Conservation (phyloP, 768 basidiomycete species). For the Leccinum aurantiacum region DNA sequence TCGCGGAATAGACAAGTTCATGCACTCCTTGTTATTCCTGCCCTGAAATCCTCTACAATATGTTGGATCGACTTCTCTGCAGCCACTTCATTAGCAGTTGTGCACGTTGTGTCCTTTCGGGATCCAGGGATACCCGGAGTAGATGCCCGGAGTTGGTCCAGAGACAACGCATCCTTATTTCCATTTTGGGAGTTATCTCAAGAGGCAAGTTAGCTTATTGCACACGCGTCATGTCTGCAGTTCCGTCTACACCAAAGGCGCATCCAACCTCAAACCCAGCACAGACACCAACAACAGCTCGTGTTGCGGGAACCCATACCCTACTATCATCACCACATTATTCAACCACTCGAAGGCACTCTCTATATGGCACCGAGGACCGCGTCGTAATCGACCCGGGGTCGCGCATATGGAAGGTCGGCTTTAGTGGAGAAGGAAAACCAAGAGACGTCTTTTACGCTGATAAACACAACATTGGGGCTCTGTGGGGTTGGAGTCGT, state of each 20-base stretch:
- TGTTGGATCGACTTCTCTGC: neutral
- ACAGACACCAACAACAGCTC: slow-evolving; percentile 58
- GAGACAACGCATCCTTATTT: no score
- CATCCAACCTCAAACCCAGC: slow-evolving; percentile 27
- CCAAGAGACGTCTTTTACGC: slow-evolving; percentile 86
- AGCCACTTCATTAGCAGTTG: no score
- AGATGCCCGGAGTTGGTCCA: no score
- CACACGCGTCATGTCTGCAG: slow-evolving; percentile 31
- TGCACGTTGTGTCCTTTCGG: no score
- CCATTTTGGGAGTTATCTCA: no score
- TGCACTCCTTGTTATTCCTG: neutral
- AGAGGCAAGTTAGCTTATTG: neutral
- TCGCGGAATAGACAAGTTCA: neutral
- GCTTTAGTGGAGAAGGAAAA: slow-evolving; percentile 93
- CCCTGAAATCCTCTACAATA: neutral
- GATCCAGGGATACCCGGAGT: no score
- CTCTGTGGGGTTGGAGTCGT: slow-evolving; percentile 63
- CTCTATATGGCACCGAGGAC: slow-evolving; percentile 96
- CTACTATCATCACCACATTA: slow-evolving; percentile 82
- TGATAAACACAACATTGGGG: slow-evolving; percentile 38
- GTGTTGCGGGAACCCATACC: slow-evolving; percentile 45
- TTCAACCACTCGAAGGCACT: slow-evolving; percentile 82
- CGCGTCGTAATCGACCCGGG: slow-evolving; percentile 94
- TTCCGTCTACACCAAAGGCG: slow-evolving; percentile 35
- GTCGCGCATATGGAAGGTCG: slow-evolving; percentile 93